These are phyloP conservation scores for Medicago lupulina DNA, from an alignment of 306 rosid species.

Conservation along the genomic window DNA sequence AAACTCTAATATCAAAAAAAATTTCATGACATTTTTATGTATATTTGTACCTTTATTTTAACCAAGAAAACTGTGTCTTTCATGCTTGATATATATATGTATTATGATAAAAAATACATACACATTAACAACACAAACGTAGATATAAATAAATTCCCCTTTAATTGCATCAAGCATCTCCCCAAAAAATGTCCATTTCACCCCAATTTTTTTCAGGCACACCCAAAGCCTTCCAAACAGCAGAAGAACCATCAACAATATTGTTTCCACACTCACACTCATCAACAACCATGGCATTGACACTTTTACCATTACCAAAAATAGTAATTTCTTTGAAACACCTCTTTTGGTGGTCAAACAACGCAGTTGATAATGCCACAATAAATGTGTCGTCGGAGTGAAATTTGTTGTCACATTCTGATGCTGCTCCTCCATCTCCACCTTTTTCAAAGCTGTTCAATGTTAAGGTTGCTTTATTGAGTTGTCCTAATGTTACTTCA, in stretches of 20 bases:
- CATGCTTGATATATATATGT: too few relatives aligned
- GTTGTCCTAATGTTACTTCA: background rate
- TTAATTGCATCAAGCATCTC: slow-evolving; percentile 20
- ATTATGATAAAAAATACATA: too few relatives aligned
- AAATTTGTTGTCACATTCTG: slow-evolving; percentile 44
- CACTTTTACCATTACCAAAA: slow-evolving; percentile 54
- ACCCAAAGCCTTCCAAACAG: slow-evolving; percentile 54
- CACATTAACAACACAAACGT: too few relatives aligned
- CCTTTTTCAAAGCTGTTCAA: slow-evolving; percentile 52
- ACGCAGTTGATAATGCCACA: slow-evolving; percentile 63
- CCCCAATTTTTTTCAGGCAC: slow-evolving; percentile 48
- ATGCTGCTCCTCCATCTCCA: slow-evolving; percentile 41
- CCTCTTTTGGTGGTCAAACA: slow-evolving; percentile 46
- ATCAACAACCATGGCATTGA: slow-evolving; percentile 63
- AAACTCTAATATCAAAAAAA: too few relatives aligned
- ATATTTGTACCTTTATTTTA: too few relatives aligned
- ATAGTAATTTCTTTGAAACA: slow-evolving; percentile 51
- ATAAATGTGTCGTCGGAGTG: slow-evolving; percentile 43
- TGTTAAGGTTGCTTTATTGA: slow-evolving; percentile 50
- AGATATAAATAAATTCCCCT: too few relatives aligned
- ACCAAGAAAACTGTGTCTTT: too few relatives aligned
- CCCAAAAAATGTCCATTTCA: slow-evolving; percentile 29
- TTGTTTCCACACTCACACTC: slow-evolving; percentile 59
- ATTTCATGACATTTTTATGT: too few relatives aligned
- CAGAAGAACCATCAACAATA: slow-evolving; percentile 53